Base-by-base conservation (phyloP, 352 stramenopile genomes). In the Aphanomyces euteiches region DNA sequence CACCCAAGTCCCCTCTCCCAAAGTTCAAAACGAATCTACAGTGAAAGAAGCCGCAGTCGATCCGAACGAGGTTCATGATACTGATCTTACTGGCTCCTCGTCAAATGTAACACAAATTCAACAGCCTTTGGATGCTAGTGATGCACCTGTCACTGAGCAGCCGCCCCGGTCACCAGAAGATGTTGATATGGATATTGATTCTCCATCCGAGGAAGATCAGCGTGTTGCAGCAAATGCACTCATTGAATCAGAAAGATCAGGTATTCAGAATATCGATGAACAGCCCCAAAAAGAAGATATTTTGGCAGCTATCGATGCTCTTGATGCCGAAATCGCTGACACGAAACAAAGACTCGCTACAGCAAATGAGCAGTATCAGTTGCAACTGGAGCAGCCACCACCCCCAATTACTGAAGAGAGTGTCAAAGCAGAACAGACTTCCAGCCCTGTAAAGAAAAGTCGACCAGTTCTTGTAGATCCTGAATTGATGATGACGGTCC, bases 241-340 rank as follows among this genome's bases (percentile, higher is more conserved):
- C 8, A 28, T 57, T 36, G 8, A 57, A 7, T 36, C 50, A 28
- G 28, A 28, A 28, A 2, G 28, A 28, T 2, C 28, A 28, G 28
- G 28, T 28, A 28, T 28, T 28, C 28, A 28, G 28, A 28, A 28
- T 28, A 28, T 28, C 28, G 28, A 28, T 28, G 28, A 28, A 28
- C 28, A 74, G 6, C 67, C 41, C 17, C 58, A 48, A 45, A 95
- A 95, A 66, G 85, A 93, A 69, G 75, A 83, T 28, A 92, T 95
- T 74, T 73, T 95, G n/a, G 78, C 74, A 5, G 81, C 85, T 13
- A 95, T 95, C 50, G 87, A 95, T 61, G 50, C 73, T 40, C 58
- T 95, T 10, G 87, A 95, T 68, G 87, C 80, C 0, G 78, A 79
- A 10, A 93, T 93, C 69, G 75, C 76, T 7, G 74, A 77, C 54